Conservation (phyloP, 331 rosid genomes). For the Acacia pycnantha region DNA sequence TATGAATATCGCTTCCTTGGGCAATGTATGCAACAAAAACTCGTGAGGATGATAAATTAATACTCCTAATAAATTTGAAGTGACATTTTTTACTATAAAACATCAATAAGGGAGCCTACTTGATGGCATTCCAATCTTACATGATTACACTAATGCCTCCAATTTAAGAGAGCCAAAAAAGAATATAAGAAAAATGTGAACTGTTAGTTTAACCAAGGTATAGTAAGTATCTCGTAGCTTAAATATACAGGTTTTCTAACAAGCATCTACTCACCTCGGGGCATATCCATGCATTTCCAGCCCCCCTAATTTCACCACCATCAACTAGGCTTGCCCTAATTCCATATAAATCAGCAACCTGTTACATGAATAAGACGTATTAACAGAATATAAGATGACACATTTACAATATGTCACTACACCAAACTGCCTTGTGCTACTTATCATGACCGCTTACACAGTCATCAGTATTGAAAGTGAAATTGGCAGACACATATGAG, state of each 20-base stretch:
- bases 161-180: not conserved
- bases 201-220: slow-evolving; percentile 9
- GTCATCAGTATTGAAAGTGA: slow-evolving; percentile 87
- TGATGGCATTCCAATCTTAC: not conserved
- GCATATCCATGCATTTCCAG: slow-evolving; percentile 98
- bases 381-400: slow-evolving; percentile 30
- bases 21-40: slow-evolving; percentile 6
- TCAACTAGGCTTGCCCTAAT: slow-evolving; percentile 90
- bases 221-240: slow-evolving; percentile 15
- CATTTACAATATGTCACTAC: slow-evolving; percentile 15
- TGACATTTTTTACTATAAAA: not conserved
- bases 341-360: slow-evolving; percentile 98
- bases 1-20: slow-evolving; percentile 3
- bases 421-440: slow-evolving; percentile 5
- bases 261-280: slow-evolving; percentile 68
- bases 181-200: not conserved
- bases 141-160: slow-evolving; percentile 1
- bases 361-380: slow-evolving; percentile 28
- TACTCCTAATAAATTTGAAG: slow-evolving; percentile 9
- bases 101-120: not conserved
- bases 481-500: slow-evolving; percentile 87
- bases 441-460: slow-evolving; percentile 63
- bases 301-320: slow-evolving; percentile 99
- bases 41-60: slow-evolving; percentile 15
- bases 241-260: slow-evolving; percentile 18